Conservation (phyloP, 169 alveolate species). For the Plasmodium malariae region DNA sequence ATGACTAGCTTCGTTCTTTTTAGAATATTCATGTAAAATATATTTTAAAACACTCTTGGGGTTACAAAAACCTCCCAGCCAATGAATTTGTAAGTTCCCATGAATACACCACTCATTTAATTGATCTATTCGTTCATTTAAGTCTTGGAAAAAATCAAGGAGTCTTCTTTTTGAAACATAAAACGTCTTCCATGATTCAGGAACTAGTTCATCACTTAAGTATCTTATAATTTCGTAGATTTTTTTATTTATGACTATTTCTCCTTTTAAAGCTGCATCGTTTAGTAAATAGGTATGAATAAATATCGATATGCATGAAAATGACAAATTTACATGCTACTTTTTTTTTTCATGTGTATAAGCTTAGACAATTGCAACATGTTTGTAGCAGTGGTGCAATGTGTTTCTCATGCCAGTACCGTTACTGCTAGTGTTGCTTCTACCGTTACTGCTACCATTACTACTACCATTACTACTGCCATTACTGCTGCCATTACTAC, state of each 20-base stretch:
- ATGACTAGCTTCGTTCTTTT: slow-evolving; percentile 68
- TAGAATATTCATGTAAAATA: slow-evolving; percentile 73
- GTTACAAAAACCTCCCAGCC: slow-evolving; percentile 77
- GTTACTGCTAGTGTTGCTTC: too few species aligned
- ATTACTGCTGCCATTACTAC: too few species aligned
- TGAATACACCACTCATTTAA: slow-evolving; percentile 70
- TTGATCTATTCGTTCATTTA: slow-evolving; percentile 75
- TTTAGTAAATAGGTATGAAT: neutral
- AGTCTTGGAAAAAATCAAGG: slow-evolving; percentile 53
- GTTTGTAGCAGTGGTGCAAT: too few species aligned
- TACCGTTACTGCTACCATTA: too few species aligned
- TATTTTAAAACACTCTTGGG: slow-evolving; percentile 73
- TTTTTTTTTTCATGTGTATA: neutral
- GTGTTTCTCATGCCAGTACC: too few species aligned
- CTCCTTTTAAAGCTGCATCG: slow-evolving; percentile 73
- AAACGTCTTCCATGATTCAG: slow-evolving; percentile 61
- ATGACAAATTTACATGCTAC: neutral
- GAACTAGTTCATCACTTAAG: slow-evolving; percentile 54
- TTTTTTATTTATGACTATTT: slow-evolving; percentile 53
- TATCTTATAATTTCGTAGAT: slow-evolving; percentile 55
- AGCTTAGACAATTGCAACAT: neutral
- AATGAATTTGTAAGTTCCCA: slow-evolving; percentile 54
- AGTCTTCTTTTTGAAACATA: slow-evolving; percentile 57
- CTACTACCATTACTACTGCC: too few species aligned
- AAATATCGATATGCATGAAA: neutral